phyloP scores from a whole-genome alignment of 208 protist genomes.

The Leishmania lainsoni region DNA sequence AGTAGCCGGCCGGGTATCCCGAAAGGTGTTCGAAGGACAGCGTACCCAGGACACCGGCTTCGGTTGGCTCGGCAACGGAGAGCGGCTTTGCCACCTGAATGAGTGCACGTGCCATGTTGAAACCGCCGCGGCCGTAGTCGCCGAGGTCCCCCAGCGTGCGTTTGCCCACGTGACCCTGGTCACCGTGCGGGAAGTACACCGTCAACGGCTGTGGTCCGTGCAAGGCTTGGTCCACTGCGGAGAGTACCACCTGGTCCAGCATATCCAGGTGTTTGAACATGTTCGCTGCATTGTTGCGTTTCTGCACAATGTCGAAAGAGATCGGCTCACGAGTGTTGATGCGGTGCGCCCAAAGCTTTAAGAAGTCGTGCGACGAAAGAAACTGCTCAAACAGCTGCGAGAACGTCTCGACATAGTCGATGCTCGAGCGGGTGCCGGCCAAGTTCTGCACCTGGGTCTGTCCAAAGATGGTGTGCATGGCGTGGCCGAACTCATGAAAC shows the following conservation, averaged over 20 bases:
- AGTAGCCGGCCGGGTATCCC: constrained; percentile 92
- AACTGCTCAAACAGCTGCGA: constrained; percentile 95
- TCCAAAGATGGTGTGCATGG: constrained; percentile 94
- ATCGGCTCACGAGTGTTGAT: constrained; percentile 89
- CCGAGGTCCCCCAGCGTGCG: constrained; percentile 75
- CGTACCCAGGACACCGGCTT: constrained; percentile 65
- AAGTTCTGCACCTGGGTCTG: constrained; percentile 93
- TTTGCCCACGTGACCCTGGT: constrained; percentile 72
- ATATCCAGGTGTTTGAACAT: constrained; percentile 91
- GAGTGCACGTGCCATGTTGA: constrained; percentile 84
- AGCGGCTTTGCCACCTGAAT: constrained; percentile 82
- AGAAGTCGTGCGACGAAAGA: constrained; percentile 88
- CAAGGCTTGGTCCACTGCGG: constrained; percentile 84
- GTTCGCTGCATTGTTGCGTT: constrained; percentile 78
- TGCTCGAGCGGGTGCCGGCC: constrained; percentile 88
- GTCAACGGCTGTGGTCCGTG: constrained; percentile 89
- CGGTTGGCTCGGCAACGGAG: constrained; percentile 73
- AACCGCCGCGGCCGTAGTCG: constrained; percentile 75
- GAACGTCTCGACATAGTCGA: constrained; percentile 95
- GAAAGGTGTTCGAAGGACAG: constrained; percentile 91
- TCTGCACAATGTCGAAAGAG: constrained; percentile 88
- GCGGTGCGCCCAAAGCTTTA: constrained; percentile 89
- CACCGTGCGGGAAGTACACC: constrained; percentile 84
- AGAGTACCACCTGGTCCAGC: constrained; percentile 88
- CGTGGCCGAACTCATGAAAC: constrained; percentile 95